Conservation (phyloP, 2,329 filamentous ascomycete genomes). For the Incumbomyces delicatus region DNA sequence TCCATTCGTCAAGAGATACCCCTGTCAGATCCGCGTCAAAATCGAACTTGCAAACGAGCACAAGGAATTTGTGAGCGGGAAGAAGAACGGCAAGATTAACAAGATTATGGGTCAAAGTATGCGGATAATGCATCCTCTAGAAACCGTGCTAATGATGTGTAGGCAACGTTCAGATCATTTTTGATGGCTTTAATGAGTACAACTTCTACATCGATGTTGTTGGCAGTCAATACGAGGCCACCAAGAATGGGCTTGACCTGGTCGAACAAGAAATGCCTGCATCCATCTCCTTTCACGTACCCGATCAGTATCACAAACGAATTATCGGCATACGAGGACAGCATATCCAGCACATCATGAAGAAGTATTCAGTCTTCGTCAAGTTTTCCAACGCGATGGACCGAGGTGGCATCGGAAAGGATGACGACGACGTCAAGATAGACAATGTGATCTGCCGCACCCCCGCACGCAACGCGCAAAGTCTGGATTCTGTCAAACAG, state of each 20-base stretch:
- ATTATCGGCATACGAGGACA: constrained; percentile 98
- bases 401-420: constrained; percentile 80
- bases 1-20: constrained; percentile 73
- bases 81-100: constrained; percentile 99
- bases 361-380: constrained; percentile 99
- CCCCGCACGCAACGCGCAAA: constrained; percentile 91
- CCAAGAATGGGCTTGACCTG: constrained; percentile 81
- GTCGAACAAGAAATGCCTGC: constrained; percentile 99
- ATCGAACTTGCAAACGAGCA: constrained; percentile 98
- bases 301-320: constrained; percentile 97
- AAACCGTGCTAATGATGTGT: constrained; percentile 16
- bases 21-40: constrained; percentile 92
- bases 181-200: constrained; percentile 98
- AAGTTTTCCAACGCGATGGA: constrained; percentile 99
- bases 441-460: constrained; percentile 99
- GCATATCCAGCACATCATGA: constrained; percentile 99
- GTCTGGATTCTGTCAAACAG: constrained; percentile 91
- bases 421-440: constrained; percentile 96
- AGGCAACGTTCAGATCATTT: constrained; percentile 96
- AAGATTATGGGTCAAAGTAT: constrained; percentile 98
- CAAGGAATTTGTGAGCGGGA: constrained; percentile 98
- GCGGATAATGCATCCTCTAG: constrained; percentile 21
- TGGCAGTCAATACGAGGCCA: constrained; percentile 81
- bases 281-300: constrained; percentile 97
- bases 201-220: constrained; percentile 99